These are phyloP conservation scores for Aspergillus proliferans DNA, from an alignment of 2,329 filamentous ascomycete species.

Conservation along the genomic window DNA sequence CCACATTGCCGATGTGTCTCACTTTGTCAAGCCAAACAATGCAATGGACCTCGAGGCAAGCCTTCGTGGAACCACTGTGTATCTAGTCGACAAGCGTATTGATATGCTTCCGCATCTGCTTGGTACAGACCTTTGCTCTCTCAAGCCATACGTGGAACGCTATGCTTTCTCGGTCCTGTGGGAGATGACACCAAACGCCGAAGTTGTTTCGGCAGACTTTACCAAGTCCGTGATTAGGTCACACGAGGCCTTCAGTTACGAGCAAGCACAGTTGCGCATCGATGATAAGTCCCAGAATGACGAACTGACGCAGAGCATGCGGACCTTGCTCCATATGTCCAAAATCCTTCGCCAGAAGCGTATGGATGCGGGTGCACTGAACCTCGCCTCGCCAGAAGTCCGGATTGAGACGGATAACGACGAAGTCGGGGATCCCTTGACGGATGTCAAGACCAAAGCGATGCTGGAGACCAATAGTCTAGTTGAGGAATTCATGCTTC, in stretches of 20 bases:
- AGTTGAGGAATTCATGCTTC: conserved; percentile 98
- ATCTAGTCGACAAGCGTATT: conserved; percentile 96
- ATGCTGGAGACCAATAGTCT: conserved; percentile 93
- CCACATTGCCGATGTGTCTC: conserved; percentile 98
- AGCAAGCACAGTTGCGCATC: conserved; percentile 88
- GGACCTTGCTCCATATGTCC: conserved; percentile 77
- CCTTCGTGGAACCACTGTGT: conserved; percentile 90
- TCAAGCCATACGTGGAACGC: conserved; percentile 96
- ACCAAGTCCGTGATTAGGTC: conserved; percentile 98
- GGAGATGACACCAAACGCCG: conserved; percentile 80
- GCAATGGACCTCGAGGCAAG: conserved; percentile 96
- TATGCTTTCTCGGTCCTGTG: conserved; percentile 80
- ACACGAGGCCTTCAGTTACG: conserved; percentile 94
- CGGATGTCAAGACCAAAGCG: conserved; percentile 89
- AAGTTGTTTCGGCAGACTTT: conserved; percentile 79
- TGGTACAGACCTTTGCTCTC: conserved; percentile 89
- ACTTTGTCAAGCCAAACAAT: conserved; percentile 95
- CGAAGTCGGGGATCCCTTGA: conserved; percentile 86
- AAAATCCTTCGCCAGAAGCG: conserved; percentile 92
- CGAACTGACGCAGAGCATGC: conserved; percentile 83
- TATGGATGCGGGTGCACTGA: conserved; percentile 91
- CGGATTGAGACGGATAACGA: conserved; percentile 92
- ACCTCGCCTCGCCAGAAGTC: conserved; percentile 95
- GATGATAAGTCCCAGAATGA: conserved; percentile 84
- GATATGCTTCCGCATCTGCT: conserved; percentile 98